Base-by-base conservation (phyloP, 106 monocot species). In the Cymbidium sinense region DNA sequence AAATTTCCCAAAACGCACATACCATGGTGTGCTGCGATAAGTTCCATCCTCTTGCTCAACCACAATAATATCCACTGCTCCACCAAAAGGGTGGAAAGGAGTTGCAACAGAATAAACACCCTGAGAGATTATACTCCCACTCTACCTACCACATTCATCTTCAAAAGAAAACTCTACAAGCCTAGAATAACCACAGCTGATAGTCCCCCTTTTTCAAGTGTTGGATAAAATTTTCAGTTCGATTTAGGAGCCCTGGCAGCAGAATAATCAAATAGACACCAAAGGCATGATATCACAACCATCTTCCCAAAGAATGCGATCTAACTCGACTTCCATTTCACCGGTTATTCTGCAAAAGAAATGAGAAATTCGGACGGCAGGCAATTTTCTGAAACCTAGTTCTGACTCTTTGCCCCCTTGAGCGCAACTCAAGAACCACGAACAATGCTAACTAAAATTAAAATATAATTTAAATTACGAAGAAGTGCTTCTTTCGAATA, bases 11-110 rank as follows among this genome's bases (percentile, higher is more conserved):
- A 96, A 96, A 0, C 93, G 88, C 73, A 96, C 96, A 65, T 96
- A 96, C 96, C 96, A 96, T 7, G 96, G 96, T 10, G 96, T 96
- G 50, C 93, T 96, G 2, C 96, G 89, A 70, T 91, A 96, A 25
- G 91, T 89, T 33, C 96, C 96, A 85, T 96, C 96, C 77, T 91
- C 79, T 76, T 96, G 96, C 85, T 93, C 87, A 15, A 96, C 96
- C 20, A 88, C 91, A 70, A 96, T 91, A 18, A 96, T 87, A 81
- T 96, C 96, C 78, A 96, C 93, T 10, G 96, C 96, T 20, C 96
- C 96, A 27, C 96, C 96, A 76, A 96, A n/a, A 96, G 96, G 96
- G 73, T 96, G 96, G 78, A 96, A 96, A 34, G 96, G 96, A 44
- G 91, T 93, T n/a, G 96, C 96, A 62, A 96, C 91, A 23, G 96